These are phyloP conservation scores for Lentinula sp. DNA, from an alignment of 768 basidiomycete species.

Conservation along the genomic window DNA sequence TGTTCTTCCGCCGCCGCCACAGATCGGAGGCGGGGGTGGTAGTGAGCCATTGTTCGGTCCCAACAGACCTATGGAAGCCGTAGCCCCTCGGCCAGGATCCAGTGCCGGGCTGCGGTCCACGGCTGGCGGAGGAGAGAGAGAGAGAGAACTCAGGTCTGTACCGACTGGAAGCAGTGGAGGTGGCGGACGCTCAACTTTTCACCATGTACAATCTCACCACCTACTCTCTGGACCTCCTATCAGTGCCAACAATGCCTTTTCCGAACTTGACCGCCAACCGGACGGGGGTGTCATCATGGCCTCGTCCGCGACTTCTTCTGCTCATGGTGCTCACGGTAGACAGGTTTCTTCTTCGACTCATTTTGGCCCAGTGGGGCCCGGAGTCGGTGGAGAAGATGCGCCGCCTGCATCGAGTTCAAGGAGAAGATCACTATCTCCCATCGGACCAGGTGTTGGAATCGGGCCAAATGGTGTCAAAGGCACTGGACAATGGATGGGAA, in stretches of 20 bases:
- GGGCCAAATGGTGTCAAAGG: conserved; percentile 6
- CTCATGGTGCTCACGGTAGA: neutral
- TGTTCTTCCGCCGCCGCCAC: neutral
- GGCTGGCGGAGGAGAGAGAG: neutral
- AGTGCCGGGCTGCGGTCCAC: neutral
- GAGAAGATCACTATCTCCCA: neutral
- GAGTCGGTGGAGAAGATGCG: neutral
- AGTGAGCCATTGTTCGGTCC: neutral
- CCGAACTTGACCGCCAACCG: neutral
- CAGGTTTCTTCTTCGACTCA: neutral
- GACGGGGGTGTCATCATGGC: neutral
- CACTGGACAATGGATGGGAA: conserved; percentile 12
- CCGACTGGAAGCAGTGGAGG: neutral
- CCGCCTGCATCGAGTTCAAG: neutral
- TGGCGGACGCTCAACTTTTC: neutral
- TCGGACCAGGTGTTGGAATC: conserved; percentile 1
- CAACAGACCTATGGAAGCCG: neutral
- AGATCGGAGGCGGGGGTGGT: neutral
- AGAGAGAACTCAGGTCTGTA: neutral
- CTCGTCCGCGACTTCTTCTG: neutral
- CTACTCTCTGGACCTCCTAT: neutral
- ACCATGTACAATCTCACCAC: neutral
- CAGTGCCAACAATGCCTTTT: neutral
- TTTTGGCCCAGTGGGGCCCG: neutral
- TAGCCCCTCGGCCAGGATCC: neutral